A percentile compares a stretch with the other conserved stretches of the same genome.
Evolutionary conservation across 805 yeast species (phyloP).

Genomic region (Citeromyces nyonsensis): DNA sequence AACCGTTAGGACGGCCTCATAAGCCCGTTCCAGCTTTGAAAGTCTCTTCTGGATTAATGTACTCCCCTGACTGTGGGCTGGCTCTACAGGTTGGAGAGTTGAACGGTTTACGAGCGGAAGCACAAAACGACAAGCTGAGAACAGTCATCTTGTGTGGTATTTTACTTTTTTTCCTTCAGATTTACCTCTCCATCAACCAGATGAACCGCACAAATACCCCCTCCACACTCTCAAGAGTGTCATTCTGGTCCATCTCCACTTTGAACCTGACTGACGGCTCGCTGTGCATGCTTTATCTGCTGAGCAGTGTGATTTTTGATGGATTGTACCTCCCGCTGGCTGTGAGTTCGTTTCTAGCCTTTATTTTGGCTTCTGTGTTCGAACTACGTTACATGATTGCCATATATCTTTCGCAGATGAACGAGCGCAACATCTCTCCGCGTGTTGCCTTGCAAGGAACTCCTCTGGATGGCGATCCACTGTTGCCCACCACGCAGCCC

Average conservation of each 20-base stretch:
- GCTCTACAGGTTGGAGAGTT: slow-evolving; percentile 21
- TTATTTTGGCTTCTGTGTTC: slow-evolving; percentile 56
- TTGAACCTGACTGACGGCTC: slow-evolving; percentile 60
- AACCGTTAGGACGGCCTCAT: slow-evolving; percentile 74
- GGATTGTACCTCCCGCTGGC: slow-evolving; percentile 52
- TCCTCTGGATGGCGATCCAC: slow-evolving; percentile 12
- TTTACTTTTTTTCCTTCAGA: slow-evolving; percentile 30
- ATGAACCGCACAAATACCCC: slow-evolving; percentile 66
- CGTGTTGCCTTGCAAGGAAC: slow-evolving; percentile 54
- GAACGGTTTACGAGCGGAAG: slow-evolving; percentile 45
- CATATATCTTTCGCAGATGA: slow-evolving; percentile 55
- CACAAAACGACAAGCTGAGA: slow-evolving; percentile 19
- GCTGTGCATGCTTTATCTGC: slow-evolving; percentile 42
- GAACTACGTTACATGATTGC: slow-evolving; percentile 61
- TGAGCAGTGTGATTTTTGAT: slow-evolving; percentile 37
- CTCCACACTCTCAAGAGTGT: slow-evolving; percentile 59
- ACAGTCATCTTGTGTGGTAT: slow-evolving; percentile 25
- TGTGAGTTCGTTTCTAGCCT: slow-evolving; percentile 53
- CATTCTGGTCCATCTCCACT: slow-evolving; percentile 51
- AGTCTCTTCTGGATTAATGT: slow-evolving; percentile 42
- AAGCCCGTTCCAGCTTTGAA: slow-evolving; percentile 38
- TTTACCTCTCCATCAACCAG: slow-evolving; percentile 46
- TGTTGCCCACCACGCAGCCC: slow-evolving; percentile 8
- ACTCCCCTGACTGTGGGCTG: slow-evolving; percentile 84
- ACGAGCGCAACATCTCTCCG: slow-evolving; percentile 53